Conservation (phyloP, 805 yeast species). For the Diddensiella caesifluorescens region DNA sequence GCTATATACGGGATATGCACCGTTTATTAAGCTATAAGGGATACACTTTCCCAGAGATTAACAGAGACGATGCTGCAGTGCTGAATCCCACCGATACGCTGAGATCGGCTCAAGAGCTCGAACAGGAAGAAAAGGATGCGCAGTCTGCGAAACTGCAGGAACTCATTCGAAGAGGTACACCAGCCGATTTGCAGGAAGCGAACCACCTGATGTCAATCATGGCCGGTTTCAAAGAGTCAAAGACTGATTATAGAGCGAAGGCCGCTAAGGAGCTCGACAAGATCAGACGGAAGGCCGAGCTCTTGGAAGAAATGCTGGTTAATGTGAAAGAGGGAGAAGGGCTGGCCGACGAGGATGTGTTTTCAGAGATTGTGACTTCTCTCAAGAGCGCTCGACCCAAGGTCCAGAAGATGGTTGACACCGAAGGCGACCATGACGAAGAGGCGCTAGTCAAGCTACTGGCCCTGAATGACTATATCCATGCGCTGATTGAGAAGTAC, state of each 20-base stretch:
- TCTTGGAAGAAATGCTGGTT: slow-evolving; percentile 79
- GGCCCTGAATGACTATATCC: slow-evolving; percentile 68
- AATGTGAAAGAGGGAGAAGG: slow-evolving; percentile 34
- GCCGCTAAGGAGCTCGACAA: slow-evolving; percentile 80
- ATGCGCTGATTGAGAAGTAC: slow-evolving; percentile 62
- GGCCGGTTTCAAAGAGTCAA: slow-evolving; percentile 92
- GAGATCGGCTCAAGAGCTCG: slow-evolving; percentile 84
- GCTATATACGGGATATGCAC: slow-evolving; percentile 93
- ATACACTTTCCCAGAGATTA: slow-evolving; percentile 86
- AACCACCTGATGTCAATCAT: slow-evolving; percentile 93
- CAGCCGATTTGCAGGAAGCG: slow-evolving; percentile 93
- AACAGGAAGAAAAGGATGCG: slow-evolving; percentile 86
- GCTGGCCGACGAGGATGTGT: slow-evolving; percentile 56
- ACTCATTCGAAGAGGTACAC: slow-evolving; percentile 89
- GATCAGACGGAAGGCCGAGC: slow-evolving; percentile 77
- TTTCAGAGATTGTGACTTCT: slow-evolving; percentile 69
- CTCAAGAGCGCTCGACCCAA: slow-evolving; percentile 83
- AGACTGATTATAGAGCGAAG: slow-evolving; percentile 67
- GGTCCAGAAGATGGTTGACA: slow-evolving; percentile 75
- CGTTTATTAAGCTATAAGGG: slow-evolving; percentile 85
- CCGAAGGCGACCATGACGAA: slow-evolving; percentile 58
- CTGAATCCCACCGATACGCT: slow-evolving; percentile 82
- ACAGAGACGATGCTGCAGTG: slow-evolving; percentile 87
- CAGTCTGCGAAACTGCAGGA: slow-evolving; percentile 95
- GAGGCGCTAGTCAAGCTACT: slow-evolving; percentile 60